phyloP scores from a whole-genome alignment of 805 yeast species.

The Blastobotrys attinorum region DNA sequence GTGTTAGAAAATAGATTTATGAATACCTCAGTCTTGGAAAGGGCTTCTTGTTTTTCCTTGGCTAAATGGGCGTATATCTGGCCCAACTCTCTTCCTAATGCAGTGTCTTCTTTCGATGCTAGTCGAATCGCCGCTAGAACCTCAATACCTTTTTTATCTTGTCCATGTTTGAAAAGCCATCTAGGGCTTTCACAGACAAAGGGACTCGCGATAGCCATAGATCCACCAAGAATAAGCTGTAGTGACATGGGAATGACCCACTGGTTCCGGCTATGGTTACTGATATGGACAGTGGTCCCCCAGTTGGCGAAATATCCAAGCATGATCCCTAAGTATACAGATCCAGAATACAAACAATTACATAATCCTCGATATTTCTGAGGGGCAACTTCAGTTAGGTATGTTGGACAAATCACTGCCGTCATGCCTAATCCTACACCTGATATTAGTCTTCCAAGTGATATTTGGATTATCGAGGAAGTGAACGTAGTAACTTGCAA shows the following conservation, averaged over 20 bases:
- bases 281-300: conserved; percentile 42
- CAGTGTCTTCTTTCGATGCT: conserved; percentile 41
- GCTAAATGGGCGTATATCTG: conserved; percentile 43
- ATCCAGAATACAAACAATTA: conserved; percentile 47
- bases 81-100: conserved; percentile 41
- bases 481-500: conserved; percentile 40
- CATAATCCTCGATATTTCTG: conserved; percentile 44
- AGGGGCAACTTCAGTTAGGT: conserved; percentile 48
- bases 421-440: conserved; percentile 54
- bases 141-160: conserved; percentile 34
- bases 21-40: conserved; percentile 20
- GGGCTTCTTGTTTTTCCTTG: conserved; percentile 28
- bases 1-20: conserved; percentile 23
- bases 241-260: conserved; percentile 48
- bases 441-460: conserved; percentile 48
- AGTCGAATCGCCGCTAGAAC: conserved; percentile 38
- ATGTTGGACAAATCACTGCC: conserved; percentile 48
- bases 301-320: conserved; percentile 42
- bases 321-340: conserved; percentile 49
- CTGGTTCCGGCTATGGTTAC: conserved; percentile 32
- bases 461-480: conserved; percentile 39
- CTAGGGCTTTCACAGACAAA: conserved; percentile 45
- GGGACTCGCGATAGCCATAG: conserved; percentile 35
- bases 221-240: conserved; percentile 43
- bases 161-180: conserved; percentile 41